Evolutionary conservation across 2,329 filamentous ascomycete species (phyloP), one percentile per base, ranked within the genome.

Genomic region (Colletotrichum paranaense): DNA sequence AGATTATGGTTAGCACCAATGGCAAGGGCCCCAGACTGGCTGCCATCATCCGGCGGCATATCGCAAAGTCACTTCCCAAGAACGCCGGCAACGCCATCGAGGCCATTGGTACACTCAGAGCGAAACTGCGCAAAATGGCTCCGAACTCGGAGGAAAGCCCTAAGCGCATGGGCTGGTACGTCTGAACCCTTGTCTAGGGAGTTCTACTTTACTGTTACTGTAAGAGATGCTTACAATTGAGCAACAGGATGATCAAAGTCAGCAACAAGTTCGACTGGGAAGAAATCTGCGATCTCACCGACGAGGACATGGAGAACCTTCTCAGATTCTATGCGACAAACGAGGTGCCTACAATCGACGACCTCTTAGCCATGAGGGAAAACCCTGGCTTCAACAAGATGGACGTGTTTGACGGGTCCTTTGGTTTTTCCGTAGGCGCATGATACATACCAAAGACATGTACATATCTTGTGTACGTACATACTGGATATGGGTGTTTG

Each of bases 1-100:
- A 99, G 86, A 93, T 99, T 79, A 99, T 99, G 97, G 96, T 99
- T 78, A 97, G 94, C 85, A 99, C 97, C 46, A 99, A 98, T 81
- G 97, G 97, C 65, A 98, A 98, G 81, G 97, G 97, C 0, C 97
- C 97, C 0, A 92, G 96, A 80, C 85, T 99, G 75, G 97, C 97
- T 11, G 96, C 94, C 77, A 92, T 95, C 60, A 93, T 99, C 63
- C 88, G 96, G 67, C 90, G 93, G 80, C 91, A 93, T 80, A 98
- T 99, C 76, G 95, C 95, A 22, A 88, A 86, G 24, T 88, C 87
- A 62, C 84, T 99, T 69, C 97, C 97, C 1, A 84, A 86, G 22
- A 95, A 97, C 76, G 93, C 94, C 35, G 97, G 97, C 9, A 91
- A 92, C 62, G 97, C 97, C 7, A 95, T 99, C 73, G 89, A 93